Evolutionary conservation across 768 basidiomycete species (phyloP).

Genomic region (Rhizopogon salebrosus): DNA sequence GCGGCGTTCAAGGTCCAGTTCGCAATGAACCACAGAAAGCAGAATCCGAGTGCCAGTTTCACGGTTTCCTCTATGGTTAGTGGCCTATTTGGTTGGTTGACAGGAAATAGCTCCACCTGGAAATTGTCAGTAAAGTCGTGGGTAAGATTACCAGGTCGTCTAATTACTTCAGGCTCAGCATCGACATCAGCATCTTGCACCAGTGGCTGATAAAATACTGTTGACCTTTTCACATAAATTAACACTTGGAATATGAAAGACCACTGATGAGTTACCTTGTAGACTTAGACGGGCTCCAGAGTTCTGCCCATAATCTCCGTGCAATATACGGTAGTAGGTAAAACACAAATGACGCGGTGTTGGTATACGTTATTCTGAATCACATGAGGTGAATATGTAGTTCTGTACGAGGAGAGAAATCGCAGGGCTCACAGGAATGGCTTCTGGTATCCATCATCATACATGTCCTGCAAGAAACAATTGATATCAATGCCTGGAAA

Average conservation of each 20-base stretch:
- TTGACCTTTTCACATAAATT: background rate
- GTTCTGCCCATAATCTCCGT: slow-evolving; percentile 20
- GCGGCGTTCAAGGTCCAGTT: slow-evolving; percentile 89
- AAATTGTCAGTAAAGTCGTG: background rate
- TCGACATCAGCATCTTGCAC: slow-evolving; percentile 9
- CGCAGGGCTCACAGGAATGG: slow-evolving; percentile 68
- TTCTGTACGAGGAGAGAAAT: background rate
- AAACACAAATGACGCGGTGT: slow-evolving; percentile 81
- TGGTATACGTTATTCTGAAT: slow-evolving; percentile 81
- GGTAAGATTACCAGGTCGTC: background rate
- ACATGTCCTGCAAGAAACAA: slow-evolving; percentile 36
- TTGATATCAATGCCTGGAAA: background rate
- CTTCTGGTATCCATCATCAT: slow-evolving; percentile 74
- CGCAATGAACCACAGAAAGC: slow-evolving; percentile 88
- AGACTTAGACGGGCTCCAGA: slow-evolving; percentile 1
- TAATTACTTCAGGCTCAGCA: slow-evolving; percentile 14
- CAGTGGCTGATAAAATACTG: slow-evolving; percentile 21
- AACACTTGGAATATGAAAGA: background rate
- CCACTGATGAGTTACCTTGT: slow-evolving; percentile 9
- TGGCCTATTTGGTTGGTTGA: slow-evolving; percentile 27
- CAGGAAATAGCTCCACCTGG: background rate
- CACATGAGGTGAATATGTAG: background rate
- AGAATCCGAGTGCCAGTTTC: slow-evolving; percentile 73
- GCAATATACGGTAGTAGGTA: slow-evolving; percentile 68
- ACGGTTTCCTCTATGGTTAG: slow-evolving; percentile 70